A percentile compares a stretch with the other conserved stretches of the same genome.
These are phyloP conservation scores for Carallia brachiata DNA, from an alignment of 345 rosid species.

Conservation along the genomic window DNA sequence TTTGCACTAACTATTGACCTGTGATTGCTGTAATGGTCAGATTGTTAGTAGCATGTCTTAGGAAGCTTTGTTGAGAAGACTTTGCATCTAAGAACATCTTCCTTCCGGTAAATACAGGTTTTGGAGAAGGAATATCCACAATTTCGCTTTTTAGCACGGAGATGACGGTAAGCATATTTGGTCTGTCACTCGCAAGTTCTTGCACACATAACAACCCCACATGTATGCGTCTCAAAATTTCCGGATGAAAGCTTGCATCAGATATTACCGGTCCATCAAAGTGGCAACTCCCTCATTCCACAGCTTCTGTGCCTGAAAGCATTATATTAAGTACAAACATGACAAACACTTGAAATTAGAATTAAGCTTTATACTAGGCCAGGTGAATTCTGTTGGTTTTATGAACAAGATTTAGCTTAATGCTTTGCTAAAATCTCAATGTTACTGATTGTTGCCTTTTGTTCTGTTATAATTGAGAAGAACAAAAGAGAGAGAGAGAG, in stretches of 20 bases:
- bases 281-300: conserved; percentile 16
- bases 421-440: no score
- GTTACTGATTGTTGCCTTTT: no score
- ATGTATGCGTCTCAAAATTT: conserved; percentile 47
- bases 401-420: no score
- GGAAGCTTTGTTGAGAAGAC: neutral
- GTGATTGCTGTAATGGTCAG: conserved; percentile 15
- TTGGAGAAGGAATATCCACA: neutral
- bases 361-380: neutral
- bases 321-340: neutral
- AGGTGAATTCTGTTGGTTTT: neutral
- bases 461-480: no score
- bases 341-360: neutral
- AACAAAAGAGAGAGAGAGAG: no score
- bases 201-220: conserved; percentile 65
- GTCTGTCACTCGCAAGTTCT: conserved; percentile 46
- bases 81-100: neutral
- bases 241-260: conserved; percentile 31
- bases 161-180: conserved; percentile 33
- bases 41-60: conserved; percentile 4
- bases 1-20: conserved; percentile 7
- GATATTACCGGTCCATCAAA: conserved; percentile 23
- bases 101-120: conserved; percentile 10
- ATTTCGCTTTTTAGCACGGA: conserved; percentile 6
- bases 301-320: conserved; percentile 51